Evolutionary conservation across 2,329 filamentous ascomycete species (phyloP).

Genomic region (Ascosphaera acerosa): DNA sequence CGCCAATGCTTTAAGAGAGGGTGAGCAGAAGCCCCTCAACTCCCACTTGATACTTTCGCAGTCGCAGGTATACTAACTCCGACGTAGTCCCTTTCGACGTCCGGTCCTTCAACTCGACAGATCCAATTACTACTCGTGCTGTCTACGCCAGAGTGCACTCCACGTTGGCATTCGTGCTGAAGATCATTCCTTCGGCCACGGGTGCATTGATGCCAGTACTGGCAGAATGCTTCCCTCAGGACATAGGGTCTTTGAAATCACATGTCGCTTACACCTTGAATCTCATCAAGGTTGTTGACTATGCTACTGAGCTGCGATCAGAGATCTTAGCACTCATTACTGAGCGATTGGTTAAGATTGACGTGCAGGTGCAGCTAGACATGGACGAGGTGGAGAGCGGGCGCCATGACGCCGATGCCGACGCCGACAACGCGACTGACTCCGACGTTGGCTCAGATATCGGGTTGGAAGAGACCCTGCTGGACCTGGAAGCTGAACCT

Average conservation of each 20-base stretch:
- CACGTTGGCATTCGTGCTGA: conserved; percentile 48
- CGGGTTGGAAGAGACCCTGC: neutral
- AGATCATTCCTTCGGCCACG: conserved; percentile 57
- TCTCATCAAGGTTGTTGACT: conserved; percentile 48
- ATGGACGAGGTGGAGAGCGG: conserved; percentile 84
- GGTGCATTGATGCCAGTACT: conserved; percentile 43
- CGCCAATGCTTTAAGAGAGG: conserved; percentile 9
- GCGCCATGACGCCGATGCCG: conserved; percentile 45
- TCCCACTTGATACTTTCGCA: neutral
- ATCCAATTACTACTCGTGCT: conserved; percentile 32
- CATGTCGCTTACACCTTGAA: conserved; percentile 80
- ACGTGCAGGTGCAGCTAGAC: conserved; percentile 85
- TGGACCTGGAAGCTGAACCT: conserved; percentile 29
- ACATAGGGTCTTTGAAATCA: conserved; percentile 48
- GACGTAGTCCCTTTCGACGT: no score
- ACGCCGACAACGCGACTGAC: conserved; percentile 11
- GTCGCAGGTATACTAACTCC: no score
- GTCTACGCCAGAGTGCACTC: conserved; percentile 54
- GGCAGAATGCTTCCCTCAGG: conserved; percentile 44
- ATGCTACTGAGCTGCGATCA: conserved; percentile 50
- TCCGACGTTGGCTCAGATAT: no score
- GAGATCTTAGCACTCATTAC: conserved; percentile 66
- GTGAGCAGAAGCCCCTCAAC: neutral
- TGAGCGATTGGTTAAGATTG: conserved; percentile 72
- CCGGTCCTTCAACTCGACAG: no score